Conservation (phyloP, 179 eudicot species). For the Sideroxylon spinosum region DNA sequence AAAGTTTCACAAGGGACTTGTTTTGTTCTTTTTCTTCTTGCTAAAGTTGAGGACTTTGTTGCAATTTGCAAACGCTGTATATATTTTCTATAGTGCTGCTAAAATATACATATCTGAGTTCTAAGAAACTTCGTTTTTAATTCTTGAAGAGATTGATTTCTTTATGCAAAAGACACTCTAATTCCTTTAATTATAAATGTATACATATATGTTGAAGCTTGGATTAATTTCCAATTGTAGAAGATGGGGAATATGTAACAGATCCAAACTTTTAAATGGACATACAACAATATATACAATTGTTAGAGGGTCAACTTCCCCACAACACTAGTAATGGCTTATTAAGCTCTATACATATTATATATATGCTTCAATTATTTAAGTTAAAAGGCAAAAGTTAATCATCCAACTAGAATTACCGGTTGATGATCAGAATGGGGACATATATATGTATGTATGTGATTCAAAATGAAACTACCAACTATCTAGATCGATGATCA, state of each 20-base stretch:
- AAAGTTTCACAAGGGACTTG: not conserved
- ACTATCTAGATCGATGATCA: too few relatives aligned
- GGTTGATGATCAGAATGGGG: not conserved
- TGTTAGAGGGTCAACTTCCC: not conserved
- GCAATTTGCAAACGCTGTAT: not conserved
- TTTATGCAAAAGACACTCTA: not conserved
- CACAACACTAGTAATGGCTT: not conserved
- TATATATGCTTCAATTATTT: constrained; percentile 8
- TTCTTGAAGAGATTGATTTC: not conserved
- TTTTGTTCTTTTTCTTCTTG: not conserved
- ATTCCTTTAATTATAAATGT: not conserved
- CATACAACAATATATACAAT: not conserved
- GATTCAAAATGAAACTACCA: too few relatives aligned
- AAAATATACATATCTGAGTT: not conserved
- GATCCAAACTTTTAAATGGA: not conserved
- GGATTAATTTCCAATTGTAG: too few relatives aligned
- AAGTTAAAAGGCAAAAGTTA: not conserved
- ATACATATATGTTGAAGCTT: too few relatives aligned
- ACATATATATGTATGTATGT: too few relatives aligned
- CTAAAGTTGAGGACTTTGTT: not conserved
- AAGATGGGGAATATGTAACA: not conserved
- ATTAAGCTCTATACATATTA: not conserved
- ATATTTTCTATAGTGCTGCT: not conserved
- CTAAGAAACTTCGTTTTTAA: not conserved
- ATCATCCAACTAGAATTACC: constrained; percentile 2